Conservation (phyloP, 129 eudicot genomes). For the Ambrosia artemisiifolia region DNA sequence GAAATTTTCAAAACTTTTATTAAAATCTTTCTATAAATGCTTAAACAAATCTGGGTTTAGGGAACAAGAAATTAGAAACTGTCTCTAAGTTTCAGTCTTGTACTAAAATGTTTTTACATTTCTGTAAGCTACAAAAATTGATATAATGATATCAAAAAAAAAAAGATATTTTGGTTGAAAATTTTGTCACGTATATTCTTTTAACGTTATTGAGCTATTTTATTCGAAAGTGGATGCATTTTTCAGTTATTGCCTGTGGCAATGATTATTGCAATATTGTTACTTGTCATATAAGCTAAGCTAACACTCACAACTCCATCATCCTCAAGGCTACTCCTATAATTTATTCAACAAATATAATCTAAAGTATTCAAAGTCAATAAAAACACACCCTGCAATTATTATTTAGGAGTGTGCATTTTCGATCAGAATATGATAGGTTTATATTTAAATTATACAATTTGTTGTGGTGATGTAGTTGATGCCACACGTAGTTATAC, state of each 20-base stretch:
- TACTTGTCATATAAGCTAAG: constrained; percentile 26
- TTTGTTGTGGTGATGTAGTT: not conserved
- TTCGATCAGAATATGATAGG: not conserved
- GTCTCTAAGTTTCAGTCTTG: no score
- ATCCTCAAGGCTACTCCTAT: constrained; percentile 6
- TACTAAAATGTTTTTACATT: no score
- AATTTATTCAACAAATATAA: not conserved
- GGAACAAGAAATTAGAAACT: not conserved
- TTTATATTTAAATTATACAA: not conserved
- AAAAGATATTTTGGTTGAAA: no score
- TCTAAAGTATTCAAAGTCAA: not conserved
- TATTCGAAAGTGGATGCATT: not conserved
- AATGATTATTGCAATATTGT: constrained; percentile 13
- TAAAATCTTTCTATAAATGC: no score
- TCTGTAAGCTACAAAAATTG: not conserved
- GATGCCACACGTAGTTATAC: not conserved
- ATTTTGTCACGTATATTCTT: not conserved
- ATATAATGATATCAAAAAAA: no score
- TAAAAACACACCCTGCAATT: constrained; percentile 6
- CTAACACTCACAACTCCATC: constrained; percentile 8
- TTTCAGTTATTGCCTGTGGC: not conserved
- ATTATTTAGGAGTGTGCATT: not conserved
- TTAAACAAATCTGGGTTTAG: not conserved
- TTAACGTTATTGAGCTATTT: not conserved
- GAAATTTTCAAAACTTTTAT: not conserved